These are phyloP conservation scores for Nicotiana obtusifolia DNA, from an alignment of 257 asterid genomes.

Conservation along the genomic window DNA sequence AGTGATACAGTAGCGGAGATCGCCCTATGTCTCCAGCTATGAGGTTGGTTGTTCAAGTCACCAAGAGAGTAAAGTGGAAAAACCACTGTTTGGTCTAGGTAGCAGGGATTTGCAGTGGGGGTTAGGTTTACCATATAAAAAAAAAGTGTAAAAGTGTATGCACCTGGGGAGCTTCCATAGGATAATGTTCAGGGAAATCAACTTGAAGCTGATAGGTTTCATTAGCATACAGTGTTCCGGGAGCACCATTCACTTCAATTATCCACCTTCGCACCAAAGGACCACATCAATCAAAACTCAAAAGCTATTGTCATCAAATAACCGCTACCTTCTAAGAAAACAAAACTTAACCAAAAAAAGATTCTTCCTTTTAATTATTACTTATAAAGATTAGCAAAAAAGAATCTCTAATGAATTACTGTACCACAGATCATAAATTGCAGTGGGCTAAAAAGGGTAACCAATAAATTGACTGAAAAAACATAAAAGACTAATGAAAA, in stretches of 20 bases:
- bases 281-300: background rate
- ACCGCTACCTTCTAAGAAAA: background rate
- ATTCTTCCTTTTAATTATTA: too few species aligned
- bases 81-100: background rate
- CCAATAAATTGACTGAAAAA: background rate
- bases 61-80: background rate
- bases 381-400: too few species aligned
- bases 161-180: slow-evolving; percentile 57
- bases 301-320: background rate
- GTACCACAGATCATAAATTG: background rate
- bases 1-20: background rate
- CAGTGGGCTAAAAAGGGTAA: background rate
- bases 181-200: slow-evolving; percentile 50
- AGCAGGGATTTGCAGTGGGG: background rate
- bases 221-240: slow-evolving; percentile 36
- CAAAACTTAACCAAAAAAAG: background rate
- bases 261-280: slow-evolving; percentile 32
- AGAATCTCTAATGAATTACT: background rate
- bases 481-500: background rate
- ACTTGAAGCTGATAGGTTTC: slow-evolving; percentile 48
- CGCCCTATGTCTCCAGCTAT: background rate
- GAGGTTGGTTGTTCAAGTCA: background rate
- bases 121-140: background rate
- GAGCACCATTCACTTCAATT: slow-evolving; percentile 48
- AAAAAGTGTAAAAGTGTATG: background rate